Percentiles rank a stretch among this genome's conserved stretches.
Conservation (phyloP, 257 asterid species). For the Oldenlandia corymbosa region DNA sequence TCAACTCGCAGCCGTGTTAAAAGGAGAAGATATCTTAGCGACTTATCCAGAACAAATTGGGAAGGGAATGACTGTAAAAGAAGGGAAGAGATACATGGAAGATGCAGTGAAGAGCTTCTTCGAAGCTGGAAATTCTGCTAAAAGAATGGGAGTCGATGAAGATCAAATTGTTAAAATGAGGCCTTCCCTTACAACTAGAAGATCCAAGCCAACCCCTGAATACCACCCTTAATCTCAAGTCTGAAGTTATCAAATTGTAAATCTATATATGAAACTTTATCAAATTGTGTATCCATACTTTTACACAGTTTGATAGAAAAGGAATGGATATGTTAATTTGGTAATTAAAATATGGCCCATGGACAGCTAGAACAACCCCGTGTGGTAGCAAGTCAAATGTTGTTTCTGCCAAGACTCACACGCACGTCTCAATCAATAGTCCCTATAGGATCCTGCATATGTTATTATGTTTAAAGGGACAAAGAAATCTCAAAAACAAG, state of each 20-base stretch:
- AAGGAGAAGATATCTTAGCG: slow-evolving; percentile 62
- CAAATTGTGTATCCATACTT: no score
- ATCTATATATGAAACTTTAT: no score
- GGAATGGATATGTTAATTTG: no score
- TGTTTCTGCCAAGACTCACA: no score
- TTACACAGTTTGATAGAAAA: no score
- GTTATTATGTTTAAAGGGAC: no score
- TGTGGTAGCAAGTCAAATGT: no score
- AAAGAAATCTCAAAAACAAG: no score
- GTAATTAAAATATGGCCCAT: no score
- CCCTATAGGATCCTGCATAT: no score
- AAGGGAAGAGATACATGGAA: slow-evolving; percentile 62
- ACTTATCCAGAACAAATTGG: slow-evolving; percentile 41
- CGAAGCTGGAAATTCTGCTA: slow-evolving; percentile 65
- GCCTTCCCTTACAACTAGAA: slow-evolving; percentile 70
- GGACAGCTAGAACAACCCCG: no score
- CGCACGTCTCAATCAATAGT: no score
- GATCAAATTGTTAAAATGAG: slow-evolving; percentile 71
- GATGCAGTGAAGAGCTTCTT: slow-evolving; percentile 58
- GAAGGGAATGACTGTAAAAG: slow-evolving; percentile 52
- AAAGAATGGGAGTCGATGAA: slow-evolving; percentile 48
- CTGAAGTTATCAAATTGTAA: not conserved
- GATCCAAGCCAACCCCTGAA: not conserved
- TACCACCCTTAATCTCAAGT: not conserved
- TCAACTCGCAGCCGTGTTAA: slow-evolving; percentile 76